Base-by-base conservation (phyloP, 768 basidiomycete genomes). In the Leccinum uliginosum region DNA sequence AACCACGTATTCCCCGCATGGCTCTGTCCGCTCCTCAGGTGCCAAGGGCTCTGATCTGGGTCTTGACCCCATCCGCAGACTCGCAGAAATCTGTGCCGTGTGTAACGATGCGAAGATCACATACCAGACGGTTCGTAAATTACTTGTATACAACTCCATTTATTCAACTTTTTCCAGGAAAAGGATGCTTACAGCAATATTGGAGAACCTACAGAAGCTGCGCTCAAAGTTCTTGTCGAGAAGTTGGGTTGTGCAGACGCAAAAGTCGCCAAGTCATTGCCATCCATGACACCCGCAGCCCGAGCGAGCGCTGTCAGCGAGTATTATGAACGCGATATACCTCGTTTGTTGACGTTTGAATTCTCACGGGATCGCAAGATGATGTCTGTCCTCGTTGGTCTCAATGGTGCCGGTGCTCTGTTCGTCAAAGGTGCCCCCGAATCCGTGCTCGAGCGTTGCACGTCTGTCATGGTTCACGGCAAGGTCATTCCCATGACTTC, bases 331-430 rank as follows among this genome's bases (percentile, higher is more conserved):
- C 76, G 77, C 52, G 78, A 75, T 15, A 87, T 92, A 67, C 78
- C 85, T 17, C 86, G 94, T 56, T 80, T 97, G 14, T 76, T 97
- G 64, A 99, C 95, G 8, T 96, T 99, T 72, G 96, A 99, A 72
- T 98, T 99, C 74, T 92, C 94, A 21, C 86, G 96, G 19, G 96
- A 98, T 73, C 89, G 96, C 68, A 99, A 98, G 76, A 96, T 95
- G 85, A 98, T 98, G 96, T 97, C 96, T 21, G 95, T 98, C 51
- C 84, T 98, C 51, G 90, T 92, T 38, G 82, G 76, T 58, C 79
- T 84, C 54, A 82, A 84, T 55, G 81, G 81, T 2, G 73, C 72
- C 5, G 90, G 91, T n/a, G 81, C 89, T 8, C 79, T 98, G 6
- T 89, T 95, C 68, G 93, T 89, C 71, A 98, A 98, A 73, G 96